phyloP scores from a whole-genome alignment of 2,329 filamentous ascomycete genomes.

The Xylariaceae sp. region DNA sequence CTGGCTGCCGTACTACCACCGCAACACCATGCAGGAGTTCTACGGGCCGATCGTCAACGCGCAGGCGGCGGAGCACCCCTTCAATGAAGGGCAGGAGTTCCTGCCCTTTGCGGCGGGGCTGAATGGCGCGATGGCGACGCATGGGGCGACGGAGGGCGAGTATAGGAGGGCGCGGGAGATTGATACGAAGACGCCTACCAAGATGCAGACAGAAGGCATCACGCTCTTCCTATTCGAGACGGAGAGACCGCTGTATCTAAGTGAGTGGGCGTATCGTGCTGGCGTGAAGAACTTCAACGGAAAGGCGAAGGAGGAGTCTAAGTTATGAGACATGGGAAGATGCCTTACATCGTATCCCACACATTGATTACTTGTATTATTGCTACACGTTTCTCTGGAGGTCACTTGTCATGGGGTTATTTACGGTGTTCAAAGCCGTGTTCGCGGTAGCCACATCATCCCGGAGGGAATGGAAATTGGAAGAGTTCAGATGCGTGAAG shows the following conservation, averaged over 20 bases:
- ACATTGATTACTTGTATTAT: too few species aligned
- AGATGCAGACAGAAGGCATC: conserved; percentile 5
- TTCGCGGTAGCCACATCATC: too few species aligned
- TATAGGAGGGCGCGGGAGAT: background rate
- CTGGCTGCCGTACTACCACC: conserved; percentile 69
- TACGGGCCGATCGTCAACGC: conserved; percentile 55
- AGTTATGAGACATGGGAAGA: background rate
- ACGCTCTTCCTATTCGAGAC: conserved; percentile 5
- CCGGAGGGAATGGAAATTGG: too few species aligned
- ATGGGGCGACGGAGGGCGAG: conserved; percentile 47
- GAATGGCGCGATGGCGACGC: conserved; percentile 70
- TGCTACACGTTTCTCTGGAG: too few species aligned
- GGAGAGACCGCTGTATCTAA: conserved; percentile 6
- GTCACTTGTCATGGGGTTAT: too few species aligned
- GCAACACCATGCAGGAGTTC: conserved; percentile 64
- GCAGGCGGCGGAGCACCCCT: conserved; percentile 47
- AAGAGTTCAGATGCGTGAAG: too few species aligned
- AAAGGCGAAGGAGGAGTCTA: background rate
- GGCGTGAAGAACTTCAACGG: conserved; percentile 5
- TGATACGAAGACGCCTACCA: conserved; percentile 5
- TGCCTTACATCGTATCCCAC: too few species aligned
- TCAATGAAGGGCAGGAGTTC: conserved; percentile 52
- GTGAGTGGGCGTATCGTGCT: conserved; percentile 7
- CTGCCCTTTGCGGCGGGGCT: conserved; percentile 55
- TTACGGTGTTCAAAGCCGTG: too few species aligned